Evolutionary conservation across 2,329 filamentous ascomycete species (phyloP).

Genomic region (Ophiostoma sp.): DNA sequence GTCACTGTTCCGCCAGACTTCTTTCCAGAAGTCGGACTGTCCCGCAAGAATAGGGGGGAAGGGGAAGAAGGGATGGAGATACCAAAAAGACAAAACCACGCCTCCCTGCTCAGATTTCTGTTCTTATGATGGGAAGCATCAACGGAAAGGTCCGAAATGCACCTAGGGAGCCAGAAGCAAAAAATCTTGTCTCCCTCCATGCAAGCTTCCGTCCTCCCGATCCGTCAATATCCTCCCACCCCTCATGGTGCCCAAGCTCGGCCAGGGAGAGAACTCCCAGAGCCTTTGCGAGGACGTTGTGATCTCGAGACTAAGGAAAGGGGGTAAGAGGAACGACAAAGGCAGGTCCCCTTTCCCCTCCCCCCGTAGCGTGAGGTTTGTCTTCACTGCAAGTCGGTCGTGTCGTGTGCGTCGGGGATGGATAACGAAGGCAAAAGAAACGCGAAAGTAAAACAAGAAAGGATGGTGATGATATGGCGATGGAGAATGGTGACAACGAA

Average conservation of each 20-base stretch:
- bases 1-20: not conserved
- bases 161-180: not conserved
- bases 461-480: not conserved
- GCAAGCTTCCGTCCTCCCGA: not conserved
- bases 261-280: not conserved
- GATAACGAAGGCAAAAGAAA: not conserved
- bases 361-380: conserved; percentile 4
- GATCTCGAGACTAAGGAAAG: conserved; percentile 1
- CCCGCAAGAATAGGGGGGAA: not conserved
- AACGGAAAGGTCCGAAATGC: not conserved
- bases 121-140: conserved; percentile 31
- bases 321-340: not conserved
- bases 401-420: not conserved
- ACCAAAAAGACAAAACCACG: not conserved
- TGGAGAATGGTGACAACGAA: not conserved
- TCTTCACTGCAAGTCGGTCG: conserved; percentile 10
- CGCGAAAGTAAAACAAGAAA: too few relatives aligned
- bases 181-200: not conserved
- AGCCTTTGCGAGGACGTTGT: not conserved
- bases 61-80: not conserved
- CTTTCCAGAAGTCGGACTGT: not conserved
- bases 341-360: not conserved
- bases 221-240: not conserved
- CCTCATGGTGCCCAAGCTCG: not conserved
- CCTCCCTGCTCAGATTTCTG: conserved; percentile 40